Base-by-base conservation (phyloP, 176 grass and related monocot species). In the Avena sativa region DNA sequence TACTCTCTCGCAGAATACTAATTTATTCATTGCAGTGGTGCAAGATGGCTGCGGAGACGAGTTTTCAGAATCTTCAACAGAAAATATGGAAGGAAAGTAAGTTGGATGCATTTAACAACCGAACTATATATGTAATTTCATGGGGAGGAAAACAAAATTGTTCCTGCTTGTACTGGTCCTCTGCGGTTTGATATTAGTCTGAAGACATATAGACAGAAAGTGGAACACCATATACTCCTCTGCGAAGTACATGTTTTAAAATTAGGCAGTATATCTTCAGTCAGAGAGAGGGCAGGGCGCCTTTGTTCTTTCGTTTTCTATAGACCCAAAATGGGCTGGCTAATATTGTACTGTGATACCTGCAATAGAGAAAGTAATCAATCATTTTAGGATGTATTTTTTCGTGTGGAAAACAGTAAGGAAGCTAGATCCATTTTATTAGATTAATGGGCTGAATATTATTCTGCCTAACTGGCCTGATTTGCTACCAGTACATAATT, bases 171-270 rank as follows among this genome's bases (percentile, higher is more conserved):
- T 36, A 68, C 58, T 21, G 30, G 30, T 36, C 65, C 65, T 67
- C 7, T 17, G 32, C 17, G 6, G 15, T 69, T 19, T 69, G 65
- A 38, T 69, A 69, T 69, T 38, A 36, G 36, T 36, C 8, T 38
- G 15, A 9, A 51, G 5, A 51, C 47, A 40, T 16, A 70, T 9
- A 70, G 40, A 43, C 40, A 43, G 34, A 74, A 74, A 74, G 72
- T 74, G 72, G 72, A 74, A 28, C 46, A 51, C 47, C 72, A 74
- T 4, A 28, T 28, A n/a, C n/a, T n/a, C n/a, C n/a, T n/a, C n/a
- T n/a, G n/a, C n/a, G n/a, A n/a, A n/a, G n/a, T n/a, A 28, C 72
- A 51, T 74, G 46, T 21, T 74, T 25, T 25, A 23, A 8, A 26
- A 8, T 23, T 74, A 3, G 12, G 19, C 19, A 43, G 38, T 44